Evolutionary conservation across 2,329 filamentous ascomycete genomes (phyloP).

Genomic region (Nemania sp.): DNA sequence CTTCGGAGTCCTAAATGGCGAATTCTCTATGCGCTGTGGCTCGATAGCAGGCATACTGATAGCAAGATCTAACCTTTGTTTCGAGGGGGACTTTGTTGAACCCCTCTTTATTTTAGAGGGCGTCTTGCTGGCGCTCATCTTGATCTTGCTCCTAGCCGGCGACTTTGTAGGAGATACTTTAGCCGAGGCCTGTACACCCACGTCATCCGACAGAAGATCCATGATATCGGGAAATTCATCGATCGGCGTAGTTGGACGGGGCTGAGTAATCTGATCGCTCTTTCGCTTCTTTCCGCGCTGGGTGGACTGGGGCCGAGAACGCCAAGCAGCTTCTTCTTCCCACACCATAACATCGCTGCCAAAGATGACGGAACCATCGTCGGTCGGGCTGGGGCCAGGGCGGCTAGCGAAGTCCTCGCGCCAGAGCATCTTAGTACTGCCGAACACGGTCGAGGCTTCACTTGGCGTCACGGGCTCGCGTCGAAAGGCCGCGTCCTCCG

Average conservation of each 20-base stretch:
- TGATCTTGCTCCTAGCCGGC: constrained; percentile 36
- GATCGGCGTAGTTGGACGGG: constrained; percentile 29
- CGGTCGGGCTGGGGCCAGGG: constrained; percentile 42
- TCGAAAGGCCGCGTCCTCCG: constrained; percentile 40
- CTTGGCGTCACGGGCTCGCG: constrained; percentile 32
- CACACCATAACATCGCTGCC: constrained; percentile 44
- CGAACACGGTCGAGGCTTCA: constrained; percentile 34
- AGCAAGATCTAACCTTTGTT: constrained; percentile 9
- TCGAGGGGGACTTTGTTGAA: constrained; percentile 17
- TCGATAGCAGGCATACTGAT: constrained; percentile 17
- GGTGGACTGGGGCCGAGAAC: constrained; percentile 42
- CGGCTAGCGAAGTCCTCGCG: constrained; percentile 47
- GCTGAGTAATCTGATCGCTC: constrained; percentile 50
- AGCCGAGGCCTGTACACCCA: constrained; percentile 32
- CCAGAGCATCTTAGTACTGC: constrained; percentile 45
- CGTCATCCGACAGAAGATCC: constrained; percentile 43
- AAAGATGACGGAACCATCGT: constrained; percentile 34
- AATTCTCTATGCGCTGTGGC: constrained; percentile 26
- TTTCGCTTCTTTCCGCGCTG: constrained; percentile 56
- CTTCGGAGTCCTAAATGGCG: constrained; percentile 32
- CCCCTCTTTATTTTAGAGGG: constrained; percentile 24
- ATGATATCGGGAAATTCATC: constrained; percentile 60
- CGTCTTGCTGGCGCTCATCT: constrained; percentile 27
- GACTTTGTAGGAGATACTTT: constrained; percentile 46
- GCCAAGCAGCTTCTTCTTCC: constrained; percentile 47